Base-by-base conservation (phyloP, 2,329 filamentous ascomycete genomes). In the Xylaria digitata region DNA sequence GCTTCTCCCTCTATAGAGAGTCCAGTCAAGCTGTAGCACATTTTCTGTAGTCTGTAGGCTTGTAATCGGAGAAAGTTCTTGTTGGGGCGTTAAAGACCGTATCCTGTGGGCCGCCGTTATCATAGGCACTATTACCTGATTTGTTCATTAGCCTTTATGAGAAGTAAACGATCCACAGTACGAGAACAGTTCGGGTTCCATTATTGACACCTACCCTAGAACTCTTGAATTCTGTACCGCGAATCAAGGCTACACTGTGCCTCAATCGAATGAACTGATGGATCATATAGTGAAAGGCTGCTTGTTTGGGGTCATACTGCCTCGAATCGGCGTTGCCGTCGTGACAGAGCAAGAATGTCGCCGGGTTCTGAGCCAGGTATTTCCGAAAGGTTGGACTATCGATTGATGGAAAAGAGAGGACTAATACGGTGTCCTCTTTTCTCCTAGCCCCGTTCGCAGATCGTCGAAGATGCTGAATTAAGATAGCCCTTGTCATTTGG, bases 291-390 rank as follows among this genome's bases (percentile, higher is more conserved):
- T 64, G 58, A 32, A 59, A 70, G 5, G 21, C 42, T 23, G 58
- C 50, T 30, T 54, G 19, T n/a, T 42, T 19, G 21, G 21, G 19
- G 2, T 52, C 17, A n/a, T 11, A 6, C 15, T 53, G 5, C 17
- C 23, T 21, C 11, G 55, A 34, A 4, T n/a, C 7, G 0, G 4
- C 30, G 32, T 55, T 46, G n/a, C 89, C 90, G 75, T 92, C 89
- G 70, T 92, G 89, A 59, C 86, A 87, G 81, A 94, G 85, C 59
- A 93, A 78, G 71, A 93, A 92, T 73, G 91, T 89, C 3, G 89
- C 80, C 0, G 87, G 84, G 26, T 84, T 82, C 1, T 75, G 73
- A 2, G 79, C 70, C 1, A 92, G 78, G 72, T 92, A 91, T 0
- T 82, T 72, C 5, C 76, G 67, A 71, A 92, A 93, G 0, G 79